Conservation (phyloP, 257 asterid species). For the Solanum paucissectum region DNA sequence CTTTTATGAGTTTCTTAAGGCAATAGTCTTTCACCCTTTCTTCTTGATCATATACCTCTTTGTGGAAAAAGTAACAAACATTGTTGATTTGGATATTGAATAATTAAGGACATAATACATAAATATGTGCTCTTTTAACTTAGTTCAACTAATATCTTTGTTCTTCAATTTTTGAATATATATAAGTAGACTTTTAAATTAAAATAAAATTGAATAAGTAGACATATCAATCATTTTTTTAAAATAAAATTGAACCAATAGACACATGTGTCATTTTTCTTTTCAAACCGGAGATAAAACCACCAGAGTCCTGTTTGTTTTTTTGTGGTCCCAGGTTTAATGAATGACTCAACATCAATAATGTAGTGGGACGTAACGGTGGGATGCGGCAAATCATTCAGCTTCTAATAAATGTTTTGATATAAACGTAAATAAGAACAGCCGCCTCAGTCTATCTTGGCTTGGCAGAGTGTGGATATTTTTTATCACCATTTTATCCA, state of each 20-base stretch:
- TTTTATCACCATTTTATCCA: too few species aligned
- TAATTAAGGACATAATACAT: too few species aligned
- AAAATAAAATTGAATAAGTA: too few species aligned
- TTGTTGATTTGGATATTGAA: not conserved
- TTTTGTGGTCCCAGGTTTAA: not conserved
- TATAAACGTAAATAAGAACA: too few species aligned
- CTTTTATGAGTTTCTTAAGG: not conserved
- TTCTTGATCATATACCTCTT: not conserved
- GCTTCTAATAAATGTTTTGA: not conserved
- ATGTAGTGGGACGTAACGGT: not conserved
- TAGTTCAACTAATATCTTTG: too few species aligned
- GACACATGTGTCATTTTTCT: rapidly evolving
- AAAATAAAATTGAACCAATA: too few species aligned
- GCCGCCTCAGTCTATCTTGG: not conserved
- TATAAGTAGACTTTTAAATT: too few species aligned
- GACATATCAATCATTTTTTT: too few species aligned
- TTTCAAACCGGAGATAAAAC: not conserved
- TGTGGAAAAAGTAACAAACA: not conserved
- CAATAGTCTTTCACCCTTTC: not conserved
- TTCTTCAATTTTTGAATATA: too few species aligned
- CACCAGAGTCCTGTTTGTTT: not conserved
- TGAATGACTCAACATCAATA: not conserved
- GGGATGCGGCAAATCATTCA: not conserved
- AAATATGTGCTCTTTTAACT: too few species aligned
- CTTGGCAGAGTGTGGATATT: not conserved